Evolutionary conservation across 2,329 filamentous ascomycete genomes (phyloP), one percentile per base, ranked within the genome.

Genomic region (Cladorrhinum sp.): DNA sequence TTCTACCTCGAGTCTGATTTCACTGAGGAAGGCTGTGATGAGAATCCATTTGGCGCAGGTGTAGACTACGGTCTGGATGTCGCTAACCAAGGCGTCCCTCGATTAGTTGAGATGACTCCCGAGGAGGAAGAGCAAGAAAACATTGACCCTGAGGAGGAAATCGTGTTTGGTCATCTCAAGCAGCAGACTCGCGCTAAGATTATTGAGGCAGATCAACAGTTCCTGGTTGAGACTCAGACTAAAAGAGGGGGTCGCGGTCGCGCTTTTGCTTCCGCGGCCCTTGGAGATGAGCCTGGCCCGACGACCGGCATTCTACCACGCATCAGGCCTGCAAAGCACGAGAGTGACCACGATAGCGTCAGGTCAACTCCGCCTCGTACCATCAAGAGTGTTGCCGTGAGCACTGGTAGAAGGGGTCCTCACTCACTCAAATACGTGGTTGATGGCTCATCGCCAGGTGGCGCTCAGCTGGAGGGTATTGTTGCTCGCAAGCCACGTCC

Each of bases 1-100:
- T 97, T 95, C 80, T 98, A 99, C 71, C 83, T 99, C 18, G 95
- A 99, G 73, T 96, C 93, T 25, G 92, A 97, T 72, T 98, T 97
- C 67, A 91, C 91, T 0, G 86, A 89, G 67, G 91, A 96, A 69
- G 92, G 91, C 59, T 93, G 92, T 50, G 83, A 91, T 52, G 88
- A 91, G 67, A 99, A 99, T 70, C 95, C 95, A 0, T 99, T 97
- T 69, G 95, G 95, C 0, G 73, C 79, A 10, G 87, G 86, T 12
- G 84, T 89, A 2, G 86, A 88, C 69, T 89, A 89, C 64, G 82
- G 80, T 8, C 76, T 84, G 1, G 82, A 85, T 62, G 83, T 88
- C 1, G 84, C 85, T 48, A 89, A 88, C 63, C 86, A 89, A 70
- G 86, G 86, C 64, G 84, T 93, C 3, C 89, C 92, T 2, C 74